Evolutionary conservation across 805 yeast species (phyloP).

Genomic region (Monosporozyma siamensis): DNA sequence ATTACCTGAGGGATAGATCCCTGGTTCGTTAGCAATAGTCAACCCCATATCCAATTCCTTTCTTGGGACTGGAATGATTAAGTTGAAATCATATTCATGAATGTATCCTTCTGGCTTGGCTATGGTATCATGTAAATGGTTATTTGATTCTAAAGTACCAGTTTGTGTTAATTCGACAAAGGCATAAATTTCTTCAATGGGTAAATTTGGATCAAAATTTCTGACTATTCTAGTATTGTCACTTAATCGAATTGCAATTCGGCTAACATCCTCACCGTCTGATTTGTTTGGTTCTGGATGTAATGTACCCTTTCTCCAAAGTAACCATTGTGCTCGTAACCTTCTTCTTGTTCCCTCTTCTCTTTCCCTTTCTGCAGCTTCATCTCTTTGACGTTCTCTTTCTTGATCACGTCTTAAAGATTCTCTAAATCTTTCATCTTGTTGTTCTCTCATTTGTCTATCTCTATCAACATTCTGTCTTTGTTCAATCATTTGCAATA

Average conservation of each 20-base stretch:
- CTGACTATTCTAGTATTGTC: constrained; percentile 51
- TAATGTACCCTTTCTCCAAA: constrained; percentile 37
- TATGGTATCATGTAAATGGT: constrained; percentile 12
- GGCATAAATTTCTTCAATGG: constrained; percentile 60
- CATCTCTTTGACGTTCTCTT: constrained; percentile 28
- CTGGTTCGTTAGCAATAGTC: constrained; percentile 34
- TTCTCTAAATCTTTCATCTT: constrained; percentile 66
- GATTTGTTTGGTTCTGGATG: constrained; percentile 25
- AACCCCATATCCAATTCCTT: constrained; percentile 31
- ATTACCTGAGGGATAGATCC: constrained; percentile 58
- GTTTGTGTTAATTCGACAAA: constrained; percentile 47
- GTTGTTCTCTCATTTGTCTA: constrained; percentile 54
- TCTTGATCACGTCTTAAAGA: constrained; percentile 61
- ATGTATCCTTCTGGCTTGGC: constrained; percentile 33
- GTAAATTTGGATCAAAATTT: constrained; percentile 37
- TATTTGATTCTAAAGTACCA: constrained; percentile 19
- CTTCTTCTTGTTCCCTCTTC: constrained; percentile 16
- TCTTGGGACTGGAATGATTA: constrained; percentile 52
- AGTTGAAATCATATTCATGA: constrained; percentile 41
- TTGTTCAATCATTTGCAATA: constrained; percentile 53
- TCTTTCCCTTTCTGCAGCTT: constrained; percentile 30
- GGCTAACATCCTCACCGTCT: constrained; percentile 34
- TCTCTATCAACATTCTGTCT: constrained; percentile 51
- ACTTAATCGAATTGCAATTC: constrained; percentile 60
- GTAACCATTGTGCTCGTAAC: constrained; percentile 35